These are phyloP conservation scores for Aureobasidium sp. DNA, from an alignment of 2,329 filamentous ascomycete genomes.

Conservation along the genomic window DNA sequence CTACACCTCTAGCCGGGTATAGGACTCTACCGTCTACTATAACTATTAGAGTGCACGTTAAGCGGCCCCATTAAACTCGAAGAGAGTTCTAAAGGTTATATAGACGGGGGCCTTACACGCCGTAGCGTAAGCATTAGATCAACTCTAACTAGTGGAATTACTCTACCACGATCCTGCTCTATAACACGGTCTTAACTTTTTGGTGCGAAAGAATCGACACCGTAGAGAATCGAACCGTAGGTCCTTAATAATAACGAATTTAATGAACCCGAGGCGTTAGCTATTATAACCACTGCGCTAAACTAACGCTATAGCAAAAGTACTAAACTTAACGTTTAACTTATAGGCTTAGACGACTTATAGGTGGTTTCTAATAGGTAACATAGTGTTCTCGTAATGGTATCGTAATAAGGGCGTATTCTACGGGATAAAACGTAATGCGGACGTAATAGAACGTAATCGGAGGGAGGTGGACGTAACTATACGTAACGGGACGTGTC, in stretches of 20 bases:
- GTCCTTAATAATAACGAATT: neutral
- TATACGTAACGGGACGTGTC: too few relatives aligned
- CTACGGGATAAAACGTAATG: neutral
- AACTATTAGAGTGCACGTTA: neutral
- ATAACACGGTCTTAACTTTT: neutral
- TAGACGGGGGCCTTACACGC: neutral
- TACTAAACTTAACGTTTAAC: neutral
- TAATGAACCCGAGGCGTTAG: neutral
- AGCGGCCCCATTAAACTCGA: neutral
- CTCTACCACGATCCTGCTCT: neutral
- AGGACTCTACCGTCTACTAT: neutral
- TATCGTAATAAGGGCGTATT: neutral
- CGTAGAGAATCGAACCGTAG: neutral
- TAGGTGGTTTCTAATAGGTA: neutral
- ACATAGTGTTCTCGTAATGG: neutral
- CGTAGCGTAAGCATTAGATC: neutral
- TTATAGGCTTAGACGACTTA: neutral
- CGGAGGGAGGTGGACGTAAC: too few relatives aligned
- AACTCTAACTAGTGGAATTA: neutral
- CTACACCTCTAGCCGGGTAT: neutral
- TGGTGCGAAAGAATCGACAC: neutral
- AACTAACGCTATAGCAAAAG: neutral
- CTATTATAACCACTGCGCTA: neutral
- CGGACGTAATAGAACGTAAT: neutral
- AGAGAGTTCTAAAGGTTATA: too few relatives aligned